Evolutionary conservation across 768 basidiomycete genomes (phyloP), one percentile per base, ranked within the genome.

Genomic region (Mycena filopes): DNA sequence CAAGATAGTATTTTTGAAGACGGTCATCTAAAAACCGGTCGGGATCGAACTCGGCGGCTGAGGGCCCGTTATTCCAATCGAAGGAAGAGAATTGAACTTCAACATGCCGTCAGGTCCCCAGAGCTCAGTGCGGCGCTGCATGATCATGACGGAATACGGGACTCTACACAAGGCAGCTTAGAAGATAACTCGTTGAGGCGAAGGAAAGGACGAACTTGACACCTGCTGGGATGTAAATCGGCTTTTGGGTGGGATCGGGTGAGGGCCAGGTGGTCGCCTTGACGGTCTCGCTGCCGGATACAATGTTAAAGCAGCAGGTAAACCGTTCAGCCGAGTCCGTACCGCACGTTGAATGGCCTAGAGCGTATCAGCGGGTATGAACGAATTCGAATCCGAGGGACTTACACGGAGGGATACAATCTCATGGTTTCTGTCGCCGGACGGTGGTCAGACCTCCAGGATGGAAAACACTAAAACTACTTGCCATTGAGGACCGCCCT

Each of bases 331-430:
- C 26, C 2, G 8, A 45, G 2, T 10, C 26, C 2, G 7, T 75
- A 65, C 25, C 79, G 77, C 38, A 56, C 50, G 48, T 33, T 56
- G n/a, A 56, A 57, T 3, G 51, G 65, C 1, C 65, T 66, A 36
- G 29, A 2, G 21, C 40, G 9, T 25, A 13, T 43, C 29, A 54
- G 43, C 1, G n/a, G n/a, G n/a, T n/a, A 18, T 4, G 7, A 28
- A 26, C 25, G n/a, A 3, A 25, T 13, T 18, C n/a, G 12, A 46
- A 26, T 18, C 29, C 0, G 28, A 8, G 26, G 25, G 3, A 75
- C 81, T 38, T 71, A 83, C 80, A 86, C 86, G 29, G 83, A 74
- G 3, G 86, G 86, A 70, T 84, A 87, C 11, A 87, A 71, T 15
- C 87, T 77, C 42, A 88, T 69, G 0, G 82, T 84, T 72, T 88